phyloP scores from a whole-genome alignment of 768 basidiomycete species.

The Suillus occidentalis region DNA sequence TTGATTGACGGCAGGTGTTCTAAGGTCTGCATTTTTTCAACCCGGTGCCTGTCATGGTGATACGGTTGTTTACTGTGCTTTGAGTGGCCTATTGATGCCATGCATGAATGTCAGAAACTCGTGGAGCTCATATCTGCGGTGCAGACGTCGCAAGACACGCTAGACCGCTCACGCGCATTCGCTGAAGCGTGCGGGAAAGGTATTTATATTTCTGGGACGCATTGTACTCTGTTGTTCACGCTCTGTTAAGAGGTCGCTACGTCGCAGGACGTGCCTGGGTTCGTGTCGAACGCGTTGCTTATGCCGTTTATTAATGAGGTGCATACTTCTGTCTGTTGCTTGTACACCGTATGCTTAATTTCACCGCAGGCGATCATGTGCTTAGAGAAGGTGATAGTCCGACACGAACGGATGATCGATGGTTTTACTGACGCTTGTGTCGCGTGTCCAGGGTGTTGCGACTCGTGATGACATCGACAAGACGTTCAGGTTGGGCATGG shows the following conservation, averaged over 20 bases:
- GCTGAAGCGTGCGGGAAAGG: constrained; percentile 91
- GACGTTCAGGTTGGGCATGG: constrained; percentile 91
- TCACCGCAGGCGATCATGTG: constrained; percentile 80
- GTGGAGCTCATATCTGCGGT: constrained; percentile 95
- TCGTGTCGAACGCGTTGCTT: constrained; percentile 90
- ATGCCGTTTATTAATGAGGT: constrained; percentile 97
- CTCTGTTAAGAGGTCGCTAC: constrained; percentile 74
- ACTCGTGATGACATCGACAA: constrained; percentile 95
- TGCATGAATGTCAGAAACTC: constrained; percentile 57
- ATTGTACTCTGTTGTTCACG: neutral
- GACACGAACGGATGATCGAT: neutral
- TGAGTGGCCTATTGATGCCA: neutral
- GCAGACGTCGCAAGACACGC: constrained; percentile 79
- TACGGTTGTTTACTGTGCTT: neutral
- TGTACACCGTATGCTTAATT: neutral
- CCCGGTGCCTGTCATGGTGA: constrained; percentile 95
- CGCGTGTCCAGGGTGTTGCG: constrained; percentile 68
- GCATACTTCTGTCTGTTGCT: constrained; percentile 33
- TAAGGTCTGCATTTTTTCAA: constrained; percentile 93
- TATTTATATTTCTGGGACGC: constrained; percentile 20
- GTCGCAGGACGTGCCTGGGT: constrained; percentile 91
- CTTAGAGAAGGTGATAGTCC: constrained; percentile 69
- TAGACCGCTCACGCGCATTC: constrained; percentile 76
- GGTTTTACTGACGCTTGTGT: neutral
- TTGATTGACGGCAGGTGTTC: constrained; percentile 3